These are phyloP conservation scores for Geotrichum candidum DNA, from an alignment of 1,139 yeast genomes.

Conservation along the genomic window DNA sequence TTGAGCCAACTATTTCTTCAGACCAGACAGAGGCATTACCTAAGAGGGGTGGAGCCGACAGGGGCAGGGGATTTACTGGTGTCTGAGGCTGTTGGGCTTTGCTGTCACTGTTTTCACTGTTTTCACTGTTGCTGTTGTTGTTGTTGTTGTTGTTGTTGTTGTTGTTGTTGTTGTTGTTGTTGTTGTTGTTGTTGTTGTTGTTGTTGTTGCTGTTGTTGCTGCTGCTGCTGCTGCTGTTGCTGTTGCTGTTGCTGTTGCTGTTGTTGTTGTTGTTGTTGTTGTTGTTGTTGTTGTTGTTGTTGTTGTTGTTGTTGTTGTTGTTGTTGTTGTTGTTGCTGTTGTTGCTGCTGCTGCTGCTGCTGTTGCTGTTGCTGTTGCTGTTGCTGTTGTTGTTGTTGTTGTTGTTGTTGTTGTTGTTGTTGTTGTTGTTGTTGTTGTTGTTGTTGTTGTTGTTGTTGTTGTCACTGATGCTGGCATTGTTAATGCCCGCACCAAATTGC, in stretches of 20 bases:
- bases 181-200: background rate
- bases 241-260: background rate
- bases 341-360: too few relatives aligned
- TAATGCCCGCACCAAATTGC: background rate
- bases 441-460: background rate
- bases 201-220: background rate
- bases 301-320: background rate
- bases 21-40: slow-evolving; percentile 12
- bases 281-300: background rate
- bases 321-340: background rate
- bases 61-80: background rate
- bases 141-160: background rate
- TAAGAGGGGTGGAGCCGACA: slow-evolving; percentile 6
- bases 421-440: background rate
- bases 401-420: too few relatives aligned
- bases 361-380: background rate
- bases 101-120: background rate
- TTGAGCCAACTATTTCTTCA: slow-evolving; percentile 18
- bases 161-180: background rate
- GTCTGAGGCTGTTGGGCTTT: background rate
- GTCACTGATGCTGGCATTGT: background rate
- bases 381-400: background rate
- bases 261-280: too few relatives aligned
- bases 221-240: too few relatives aligned
- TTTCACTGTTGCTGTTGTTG: background rate